Evolutionary conservation across 345 rosid species (phyloP), one percentile per base, ranked within the genome.

Genomic region (Euphorbia tirucalli): DNA sequence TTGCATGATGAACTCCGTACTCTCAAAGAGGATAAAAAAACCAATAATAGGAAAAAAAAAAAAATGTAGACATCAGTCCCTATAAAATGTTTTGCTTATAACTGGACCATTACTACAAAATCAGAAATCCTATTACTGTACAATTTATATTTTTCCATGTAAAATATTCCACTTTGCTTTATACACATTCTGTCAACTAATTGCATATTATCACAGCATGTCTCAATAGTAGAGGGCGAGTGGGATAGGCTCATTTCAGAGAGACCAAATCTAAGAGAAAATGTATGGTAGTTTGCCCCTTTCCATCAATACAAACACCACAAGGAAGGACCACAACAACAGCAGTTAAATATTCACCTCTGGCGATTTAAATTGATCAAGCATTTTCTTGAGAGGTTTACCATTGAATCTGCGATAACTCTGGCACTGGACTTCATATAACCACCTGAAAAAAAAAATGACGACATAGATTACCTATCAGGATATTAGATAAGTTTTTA

Each of bases 371-470:
- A 71, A 71, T 87, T 73, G 73, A 94, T 89, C 71, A 94, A 78
- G 50, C 82, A 55, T 71, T 88, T 85, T 66, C 73, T 83, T 14
- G 91, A 85, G 61, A 94, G 96, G 75, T 94, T 92, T 62, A 50
- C 76, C 16, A 92, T 85, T 44, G 98, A 92, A 82, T 89, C 82
- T 14, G 98, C 96, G 24, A 94, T 84, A 32, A 92, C 93, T 84
- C 89, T 82, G 41, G 98, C 98, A 46, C 96, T 94, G 31, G 91
- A 83, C 83, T 94, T 92, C 97, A 90, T 90, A 72, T 94, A 94
- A 81, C 97, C 98, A 50, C 97, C 98, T 92, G 84, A 78, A 83
- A 69, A 71, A 80, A n/a, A 66, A 59, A 68, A 56, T 30, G 14
- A 58, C 7, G 46, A 59, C 27, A n/a, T 8, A 37, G 43, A 19